Conservation (phyloP, 306 rosid species). For the Vigna reflexopilosa region DNA sequence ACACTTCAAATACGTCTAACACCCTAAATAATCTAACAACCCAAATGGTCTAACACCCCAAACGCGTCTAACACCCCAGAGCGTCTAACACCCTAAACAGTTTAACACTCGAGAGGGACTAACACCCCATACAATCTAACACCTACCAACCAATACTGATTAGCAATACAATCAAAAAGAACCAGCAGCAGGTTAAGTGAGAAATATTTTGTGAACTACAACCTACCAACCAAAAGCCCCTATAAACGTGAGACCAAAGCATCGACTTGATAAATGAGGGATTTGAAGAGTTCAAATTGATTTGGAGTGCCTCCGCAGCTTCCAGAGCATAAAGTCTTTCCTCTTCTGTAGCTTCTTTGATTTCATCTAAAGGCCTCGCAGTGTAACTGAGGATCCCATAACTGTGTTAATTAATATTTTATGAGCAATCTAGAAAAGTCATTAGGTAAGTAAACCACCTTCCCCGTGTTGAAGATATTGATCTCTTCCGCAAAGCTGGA, state of each 20-base stretch:
- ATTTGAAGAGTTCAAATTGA: conserved; percentile 51
- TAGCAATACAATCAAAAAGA: conserved; percentile 12
- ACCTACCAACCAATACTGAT: not conserved
- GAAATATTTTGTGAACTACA: conserved; percentile 9
- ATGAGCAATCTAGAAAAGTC: conserved; percentile 22
- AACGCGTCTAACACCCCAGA: too few species aligned
- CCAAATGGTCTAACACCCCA: too few species aligned
- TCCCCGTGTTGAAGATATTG: conserved; percentile 62
- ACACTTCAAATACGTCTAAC: too few species aligned
- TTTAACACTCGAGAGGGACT: too few species aligned
- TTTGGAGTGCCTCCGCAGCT: conserved; percentile 64
- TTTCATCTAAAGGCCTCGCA: conserved; percentile 76
- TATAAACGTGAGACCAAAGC: conserved; percentile 88
- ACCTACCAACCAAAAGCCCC: conserved; percentile 94
- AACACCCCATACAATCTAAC: too few species aligned
- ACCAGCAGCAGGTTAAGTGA: not conserved
- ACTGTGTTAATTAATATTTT: conserved; percentile 33
- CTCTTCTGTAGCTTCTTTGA: conserved; percentile 58
- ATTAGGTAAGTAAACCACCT: conserved; percentile 55
- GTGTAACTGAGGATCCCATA: conserved; percentile 54
- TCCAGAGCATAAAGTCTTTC: conserved; percentile 61
- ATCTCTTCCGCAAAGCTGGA: conserved; percentile 58
- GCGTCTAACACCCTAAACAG: too few species aligned
- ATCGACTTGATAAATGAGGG: conserved; percentile 79
- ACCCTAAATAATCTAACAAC: too few species aligned